Evolutionary conservation across 2,329 filamentous ascomycete genomes (phyloP).

Genomic region (Dothistroma septosporum): DNA sequence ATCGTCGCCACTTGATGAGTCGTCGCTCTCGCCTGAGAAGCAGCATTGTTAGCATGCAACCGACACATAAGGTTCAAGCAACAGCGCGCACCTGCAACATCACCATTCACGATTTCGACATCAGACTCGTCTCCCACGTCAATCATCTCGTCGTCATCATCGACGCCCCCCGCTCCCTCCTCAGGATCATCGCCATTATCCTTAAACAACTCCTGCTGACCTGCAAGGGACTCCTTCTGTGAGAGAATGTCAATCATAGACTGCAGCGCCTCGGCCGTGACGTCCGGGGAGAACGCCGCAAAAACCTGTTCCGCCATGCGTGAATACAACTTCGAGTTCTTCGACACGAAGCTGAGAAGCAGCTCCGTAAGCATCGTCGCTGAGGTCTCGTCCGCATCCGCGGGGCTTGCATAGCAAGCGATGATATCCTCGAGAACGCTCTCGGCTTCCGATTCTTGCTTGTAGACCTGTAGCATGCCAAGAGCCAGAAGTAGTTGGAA

Average conservation of each 20-base stretch:
- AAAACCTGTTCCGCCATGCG: conserved; percentile 88
- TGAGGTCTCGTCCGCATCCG: conserved; percentile 47
- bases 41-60: neutral
- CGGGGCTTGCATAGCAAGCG: conserved; percentile 63
- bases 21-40: conserved; percentile 25
- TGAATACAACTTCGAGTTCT: conserved; percentile 76
- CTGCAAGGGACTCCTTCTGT: conserved; percentile 74
- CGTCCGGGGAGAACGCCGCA: conserved; percentile 68
- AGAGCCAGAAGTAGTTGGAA: conserved; percentile 79
- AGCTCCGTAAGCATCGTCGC: conserved; percentile 75
- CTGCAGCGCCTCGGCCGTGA: conserved; percentile 69
- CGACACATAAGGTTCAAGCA: conserved; percentile 15
- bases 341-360: conserved; percentile 81
- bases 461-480: conserved; percentile 82
- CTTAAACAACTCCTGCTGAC: conserved; percentile 82
- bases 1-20: conserved; percentile 23
- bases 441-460: conserved; percentile 80
- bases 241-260: conserved; percentile 65
- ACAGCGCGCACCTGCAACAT: conserved; percentile 12
- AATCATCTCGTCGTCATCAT: conserved; percentile 37
- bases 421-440: conserved; percentile 78
- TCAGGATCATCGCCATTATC: conserved; percentile 40
- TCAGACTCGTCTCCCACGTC: conserved; percentile 37
- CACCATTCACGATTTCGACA: conserved; percentile 34
- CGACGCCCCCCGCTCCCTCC: conserved; percentile 27